Evolutionary conservation across 805 yeast genomes (phyloP).

Genomic region (Candida xyloterini): DNA sequence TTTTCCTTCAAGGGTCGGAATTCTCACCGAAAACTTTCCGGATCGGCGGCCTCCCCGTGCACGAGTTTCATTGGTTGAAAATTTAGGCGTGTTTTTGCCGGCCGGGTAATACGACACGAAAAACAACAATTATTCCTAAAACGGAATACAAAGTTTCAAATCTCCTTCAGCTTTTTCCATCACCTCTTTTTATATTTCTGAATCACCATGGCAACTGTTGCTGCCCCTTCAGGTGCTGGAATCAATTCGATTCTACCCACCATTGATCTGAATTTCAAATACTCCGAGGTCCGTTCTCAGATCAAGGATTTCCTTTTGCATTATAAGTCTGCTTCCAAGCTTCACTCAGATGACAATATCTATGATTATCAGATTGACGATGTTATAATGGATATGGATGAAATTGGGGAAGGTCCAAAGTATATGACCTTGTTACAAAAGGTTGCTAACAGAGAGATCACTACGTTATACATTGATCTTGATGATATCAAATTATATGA

Average conservation of each 20-base stretch:
- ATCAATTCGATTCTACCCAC: conserved; percentile 27
- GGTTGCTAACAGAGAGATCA: conserved; percentile 77
- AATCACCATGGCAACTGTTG: conserved; percentile 25
- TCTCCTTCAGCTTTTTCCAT: conserved; percentile 9
- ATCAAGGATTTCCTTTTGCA: conserved; percentile 66
- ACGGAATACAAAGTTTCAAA: conserved; percentile 9
- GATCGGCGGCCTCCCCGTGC: conserved; percentile 4
- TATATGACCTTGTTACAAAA: conserved; percentile 72
- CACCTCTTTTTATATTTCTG: not conserved
- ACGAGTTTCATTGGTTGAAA: conserved; percentile 7
- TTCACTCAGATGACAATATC: conserved; percentile 29
- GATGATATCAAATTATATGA: conserved; percentile 81
- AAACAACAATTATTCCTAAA: conserved; percentile 10
- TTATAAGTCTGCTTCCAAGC: conserved; percentile 46
- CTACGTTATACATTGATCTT: conserved; percentile 69
- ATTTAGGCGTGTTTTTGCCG: not conserved
- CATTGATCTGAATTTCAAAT: conserved; percentile 45
- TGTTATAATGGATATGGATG: conserved; percentile 25
- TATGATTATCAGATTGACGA: conserved; percentile 36
- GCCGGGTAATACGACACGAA: conserved; percentile 8
- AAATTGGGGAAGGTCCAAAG: conserved; percentile 52
- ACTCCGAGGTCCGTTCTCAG: conserved; percentile 55
- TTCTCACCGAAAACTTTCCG: conserved; percentile 13
- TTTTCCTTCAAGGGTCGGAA: conserved; percentile 12
- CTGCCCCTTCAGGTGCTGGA: conserved; percentile 18